These are phyloP conservation scores for Brassica juncea DNA, from an alignment of 345 rosid genomes.

Conservation along the genomic window DNA sequence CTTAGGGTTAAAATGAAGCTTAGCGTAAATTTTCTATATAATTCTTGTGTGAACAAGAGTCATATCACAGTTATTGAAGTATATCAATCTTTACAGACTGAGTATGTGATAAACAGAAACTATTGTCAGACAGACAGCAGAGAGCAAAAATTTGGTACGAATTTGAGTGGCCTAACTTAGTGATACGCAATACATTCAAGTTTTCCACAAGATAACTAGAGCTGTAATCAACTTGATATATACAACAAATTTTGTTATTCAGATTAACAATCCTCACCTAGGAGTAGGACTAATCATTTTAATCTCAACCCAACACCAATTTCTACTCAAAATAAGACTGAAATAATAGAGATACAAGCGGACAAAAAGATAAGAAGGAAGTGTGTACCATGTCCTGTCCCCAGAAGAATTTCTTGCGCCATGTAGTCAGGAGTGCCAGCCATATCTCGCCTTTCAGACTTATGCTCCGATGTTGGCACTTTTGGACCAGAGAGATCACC, in stretches of 20 bases:
- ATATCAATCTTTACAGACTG: background rate
- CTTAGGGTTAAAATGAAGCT: too few relatives aligned
- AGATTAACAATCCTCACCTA: constrained; percentile 6
- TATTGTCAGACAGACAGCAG: background rate
- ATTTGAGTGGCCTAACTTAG: constrained; percentile 4
- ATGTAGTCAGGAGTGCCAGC: constrained; percentile 94
- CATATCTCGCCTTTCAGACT: constrained; percentile 61
- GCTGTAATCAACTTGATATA: constrained; percentile 2
- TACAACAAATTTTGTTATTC: constrained; percentile 18
- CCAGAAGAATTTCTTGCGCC: constrained; percentile 95
- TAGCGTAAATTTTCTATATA: background rate
- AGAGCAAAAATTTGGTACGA: background rate
- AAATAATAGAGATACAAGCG: background rate
- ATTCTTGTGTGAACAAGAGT: background rate
- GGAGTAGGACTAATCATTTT: constrained; percentile 18
- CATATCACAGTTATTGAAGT: background rate
- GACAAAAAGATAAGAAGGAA: constrained; percentile 22
- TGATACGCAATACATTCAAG: background rate
- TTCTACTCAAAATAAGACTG: constrained; percentile 11
- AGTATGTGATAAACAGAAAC: constrained; percentile 15
- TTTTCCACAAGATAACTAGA: constrained; percentile 6
- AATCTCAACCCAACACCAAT: constrained; percentile 1
- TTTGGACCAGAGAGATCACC: constrained; percentile 84
- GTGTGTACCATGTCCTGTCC: constrained; percentile 89
- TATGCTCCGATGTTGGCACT: constrained; percentile 54